These are phyloP conservation scores for Suhomyces emberorum DNA, from an alignment of 805 yeast species.

Conservation along the genomic window DNA sequence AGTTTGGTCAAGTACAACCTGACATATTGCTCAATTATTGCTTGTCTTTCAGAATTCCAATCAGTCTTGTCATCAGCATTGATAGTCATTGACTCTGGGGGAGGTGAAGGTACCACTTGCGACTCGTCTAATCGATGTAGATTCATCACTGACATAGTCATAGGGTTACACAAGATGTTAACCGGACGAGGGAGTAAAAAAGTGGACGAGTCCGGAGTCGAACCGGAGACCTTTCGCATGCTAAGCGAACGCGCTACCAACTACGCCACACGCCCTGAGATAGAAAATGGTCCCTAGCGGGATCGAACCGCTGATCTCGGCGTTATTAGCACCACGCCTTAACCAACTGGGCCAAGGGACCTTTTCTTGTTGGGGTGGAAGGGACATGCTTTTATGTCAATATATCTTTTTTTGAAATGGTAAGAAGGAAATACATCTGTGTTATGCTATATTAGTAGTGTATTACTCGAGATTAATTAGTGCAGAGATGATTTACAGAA, in stretches of 20 bases:
- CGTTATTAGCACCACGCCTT: conserved; percentile 54
- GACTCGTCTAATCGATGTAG: too few relatives aligned
- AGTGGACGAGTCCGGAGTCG: conserved; percentile 43
- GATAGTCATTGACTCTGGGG: background rate
- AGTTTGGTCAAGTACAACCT: conserved; percentile 10
- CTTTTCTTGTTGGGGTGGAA: conserved; percentile 16
- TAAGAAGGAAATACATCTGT: too few relatives aligned
- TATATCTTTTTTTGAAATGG: too few relatives aligned
- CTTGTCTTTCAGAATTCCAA: conserved; percentile 17
- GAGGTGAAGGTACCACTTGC: too few relatives aligned
- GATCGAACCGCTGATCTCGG: conserved; percentile 81
- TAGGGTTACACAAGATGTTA: too few relatives aligned
- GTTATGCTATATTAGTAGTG: too few relatives aligned
- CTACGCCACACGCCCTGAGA: conserved; percentile 46
- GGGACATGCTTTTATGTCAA: too few relatives aligned
- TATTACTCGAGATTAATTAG: too few relatives aligned
- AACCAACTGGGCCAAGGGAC: conserved; percentile 56
- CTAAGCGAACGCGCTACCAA: conserved; percentile 50
- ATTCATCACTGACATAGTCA: too few relatives aligned
- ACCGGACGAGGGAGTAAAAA: conserved; percentile 10
- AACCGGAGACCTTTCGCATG: conserved; percentile 50
- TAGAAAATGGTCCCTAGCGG: conserved; percentile 72
- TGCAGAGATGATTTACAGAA: too few relatives aligned
- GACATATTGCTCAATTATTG: conserved; percentile 7
- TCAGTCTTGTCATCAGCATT: conserved; percentile 2